Conservation (phyloP, 2,329 filamentous ascomycete genomes). For the Epichloe elymi region DNA sequence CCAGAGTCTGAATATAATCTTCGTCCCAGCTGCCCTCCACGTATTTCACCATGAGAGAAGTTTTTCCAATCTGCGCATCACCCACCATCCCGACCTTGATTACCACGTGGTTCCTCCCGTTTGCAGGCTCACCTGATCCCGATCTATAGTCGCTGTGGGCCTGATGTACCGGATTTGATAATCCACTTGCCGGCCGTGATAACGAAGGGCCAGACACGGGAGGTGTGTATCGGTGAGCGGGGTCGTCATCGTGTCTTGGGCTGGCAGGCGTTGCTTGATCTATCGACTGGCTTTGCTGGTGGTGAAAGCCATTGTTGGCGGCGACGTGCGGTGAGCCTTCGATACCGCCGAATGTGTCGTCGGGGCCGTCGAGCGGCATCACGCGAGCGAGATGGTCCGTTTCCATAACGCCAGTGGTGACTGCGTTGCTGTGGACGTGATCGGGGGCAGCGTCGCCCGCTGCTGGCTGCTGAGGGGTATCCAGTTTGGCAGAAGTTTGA, state of each 20-base stretch:
- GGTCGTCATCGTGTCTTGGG: slow-evolving; percentile 30
- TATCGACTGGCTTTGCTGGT: slow-evolving; percentile 35
- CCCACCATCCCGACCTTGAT: slow-evolving; percentile 99
- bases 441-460: slow-evolving; percentile 13
- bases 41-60: slow-evolving; percentile 98
- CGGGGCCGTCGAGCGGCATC: slow-evolving; percentile 24
- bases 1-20: slow-evolving; percentile 97
- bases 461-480: slow-evolving; percentile 30
- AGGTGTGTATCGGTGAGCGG: slow-evolving; percentile 31
- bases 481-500: slow-evolving; percentile 28
- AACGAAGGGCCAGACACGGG: slow-evolving; percentile 31
- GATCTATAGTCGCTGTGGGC: slow-evolving; percentile 32
- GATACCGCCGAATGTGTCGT: slow-evolving; percentile 37
- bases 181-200: slow-evolving; percentile 42
- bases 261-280: slow-evolving; percentile 32
- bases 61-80: slow-evolving; percentile 98
- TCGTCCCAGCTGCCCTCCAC: slow-evolving; percentile 99
- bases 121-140: slow-evolving; percentile 24
- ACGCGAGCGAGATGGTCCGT: slow-evolving; percentile 13
- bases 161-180: slow-evolving; percentile 31
- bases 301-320: slow-evolving; percentile 24
- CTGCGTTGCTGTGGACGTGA: slow-evolving; percentile 19
- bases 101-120: slow-evolving; percentile 62
- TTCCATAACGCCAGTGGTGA: slow-evolving; percentile 40
- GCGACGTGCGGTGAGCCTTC: slow-evolving; percentile 32